Conservation (phyloP, 192 early-diverging fungal species). For the Coemansia sp. region DNA sequence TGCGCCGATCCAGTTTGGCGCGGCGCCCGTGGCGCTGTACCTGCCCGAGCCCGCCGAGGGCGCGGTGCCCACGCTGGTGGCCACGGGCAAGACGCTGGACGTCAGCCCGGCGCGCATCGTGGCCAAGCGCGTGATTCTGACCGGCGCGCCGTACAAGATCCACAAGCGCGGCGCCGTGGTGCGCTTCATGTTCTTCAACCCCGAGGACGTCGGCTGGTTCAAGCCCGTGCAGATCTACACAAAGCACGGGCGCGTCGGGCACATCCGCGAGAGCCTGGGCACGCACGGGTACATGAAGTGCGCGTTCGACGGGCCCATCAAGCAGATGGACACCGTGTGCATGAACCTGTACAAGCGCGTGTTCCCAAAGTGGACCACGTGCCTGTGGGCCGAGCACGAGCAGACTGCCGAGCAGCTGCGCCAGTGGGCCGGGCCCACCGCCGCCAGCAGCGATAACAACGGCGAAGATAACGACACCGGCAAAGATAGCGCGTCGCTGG, state of each 20-base stretch:
- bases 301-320: conserved; percentile 82
- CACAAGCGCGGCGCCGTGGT: conserved; percentile 89
- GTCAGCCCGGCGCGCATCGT: conserved; percentile 80
- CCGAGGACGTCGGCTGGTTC: conserved; percentile 92
- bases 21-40: conserved; percentile 77
- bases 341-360: conserved; percentile 96
- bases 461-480: no score
- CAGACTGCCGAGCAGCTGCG: conserved; percentile 13
- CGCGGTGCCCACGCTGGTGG: conserved; percentile 56
- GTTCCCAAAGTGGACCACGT: conserved; percentile 93
- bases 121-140: conserved; percentile 91
- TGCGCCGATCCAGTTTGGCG: conserved; percentile 88
- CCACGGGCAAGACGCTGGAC: conserved; percentile 72
- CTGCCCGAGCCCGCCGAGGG: conserved; percentile 49
- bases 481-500: not conserved
- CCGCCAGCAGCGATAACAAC: no score
- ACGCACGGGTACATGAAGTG: conserved; percentile 98
- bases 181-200: conserved; percentile 96
- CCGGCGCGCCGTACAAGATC: conserved; percentile 93
- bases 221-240: conserved; percentile 91
- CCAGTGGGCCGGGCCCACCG: conserved; percentile 27
- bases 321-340: conserved; percentile 91
- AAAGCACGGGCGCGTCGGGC: conserved; percentile 86
- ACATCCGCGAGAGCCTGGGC: conserved; percentile 89
- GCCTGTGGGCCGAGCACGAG: conserved; percentile 41